Conservation (phyloP, 169 alveolate genomes). For the Eimeria maxima region DNA sequence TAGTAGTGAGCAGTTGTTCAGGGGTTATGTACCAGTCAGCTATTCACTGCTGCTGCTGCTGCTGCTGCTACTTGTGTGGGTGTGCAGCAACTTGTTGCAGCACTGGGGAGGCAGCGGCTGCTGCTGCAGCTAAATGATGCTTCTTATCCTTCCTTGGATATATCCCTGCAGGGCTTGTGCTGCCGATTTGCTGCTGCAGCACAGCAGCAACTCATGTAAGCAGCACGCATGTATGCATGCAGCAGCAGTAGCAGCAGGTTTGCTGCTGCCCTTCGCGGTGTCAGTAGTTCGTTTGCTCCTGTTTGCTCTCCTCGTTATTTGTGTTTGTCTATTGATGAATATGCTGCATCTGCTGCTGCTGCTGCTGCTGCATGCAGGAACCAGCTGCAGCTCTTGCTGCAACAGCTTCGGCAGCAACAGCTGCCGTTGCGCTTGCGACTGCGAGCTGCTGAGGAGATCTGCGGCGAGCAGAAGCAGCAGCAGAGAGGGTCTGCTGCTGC, state of each 20-base stretch:
- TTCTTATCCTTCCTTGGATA: neutral
- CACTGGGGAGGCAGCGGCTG: constrained; percentile 54
- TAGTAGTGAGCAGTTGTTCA: neutral
- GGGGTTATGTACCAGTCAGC: neutral
- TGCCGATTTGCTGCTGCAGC: constrained; percentile 51
- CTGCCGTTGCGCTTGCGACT: constrained; percentile 53
- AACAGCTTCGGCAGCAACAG: constrained; percentile 24
- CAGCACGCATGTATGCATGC: neutral
- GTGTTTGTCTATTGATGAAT: neutral
- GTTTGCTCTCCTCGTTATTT: neutral
- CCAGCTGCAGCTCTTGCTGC: constrained; percentile 45
- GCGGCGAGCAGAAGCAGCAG: constrained; percentile 7
- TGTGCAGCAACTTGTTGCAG: constrained; percentile 7
- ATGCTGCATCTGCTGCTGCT: neutral
- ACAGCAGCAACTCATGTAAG: constrained; percentile 57
- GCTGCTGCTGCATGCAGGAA: constrained; percentile 18
- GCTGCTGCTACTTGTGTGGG: neutral
- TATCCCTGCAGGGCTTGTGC: neutral
- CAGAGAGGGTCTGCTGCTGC: neutral
- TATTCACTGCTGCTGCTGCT: constrained; percentile 17
- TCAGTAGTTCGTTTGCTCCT: neutral
- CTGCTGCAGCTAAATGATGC: constrained; percentile 43
- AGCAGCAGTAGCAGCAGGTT: neutral
- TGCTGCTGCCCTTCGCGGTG: neutral
- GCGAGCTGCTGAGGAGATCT: neutral